Conservation (phyloP, 1,284 basidiomycete genomes). For the Microbotryum silenes-acaulis region DNA sequence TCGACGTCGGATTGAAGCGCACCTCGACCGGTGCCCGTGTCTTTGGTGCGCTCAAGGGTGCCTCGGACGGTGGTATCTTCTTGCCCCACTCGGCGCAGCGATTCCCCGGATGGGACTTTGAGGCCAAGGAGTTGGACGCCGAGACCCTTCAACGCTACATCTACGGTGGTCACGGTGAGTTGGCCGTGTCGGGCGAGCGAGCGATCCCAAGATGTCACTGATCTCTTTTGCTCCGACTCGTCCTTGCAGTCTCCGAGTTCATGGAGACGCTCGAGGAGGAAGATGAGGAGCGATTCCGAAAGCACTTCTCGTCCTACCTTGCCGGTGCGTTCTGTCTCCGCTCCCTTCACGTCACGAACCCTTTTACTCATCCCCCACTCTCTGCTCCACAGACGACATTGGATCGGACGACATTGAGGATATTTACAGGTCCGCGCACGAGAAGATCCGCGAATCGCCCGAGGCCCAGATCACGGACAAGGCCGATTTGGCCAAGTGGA, state of each 20-base stretch:
- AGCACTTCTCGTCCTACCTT: slow-evolving; percentile 72
- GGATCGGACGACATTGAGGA: slow-evolving; percentile 98
- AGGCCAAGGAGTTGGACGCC: slow-evolving; percentile 86
- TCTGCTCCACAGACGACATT: slow-evolving; percentile 57
- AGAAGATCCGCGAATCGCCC: slow-evolving; percentile 90
- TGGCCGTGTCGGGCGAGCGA: too few relatives aligned
- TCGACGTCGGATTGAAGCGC: slow-evolving; percentile 96
- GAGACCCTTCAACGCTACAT: slow-evolving; percentile 98
- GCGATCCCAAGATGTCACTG: neutral
- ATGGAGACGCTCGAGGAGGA: slow-evolving; percentile 99
- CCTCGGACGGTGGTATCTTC: slow-evolving; percentile 94
- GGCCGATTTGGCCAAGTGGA: slow-evolving; percentile 71
- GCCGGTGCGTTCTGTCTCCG: slow-evolving; percentile 42
- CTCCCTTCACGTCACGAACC: too few relatives aligned
- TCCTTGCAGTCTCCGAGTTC: slow-evolving; percentile 74
- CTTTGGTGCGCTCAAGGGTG: slow-evolving; percentile 99
- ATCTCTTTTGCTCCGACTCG: slow-evolving; percentile 37
- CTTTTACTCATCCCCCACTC: too few relatives aligned
- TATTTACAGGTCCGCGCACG: slow-evolving; percentile 58
- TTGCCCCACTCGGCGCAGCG: slow-evolving; percentile 97
- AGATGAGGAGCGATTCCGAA: slow-evolving; percentile 99
- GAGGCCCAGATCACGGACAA: slow-evolving; percentile 86
- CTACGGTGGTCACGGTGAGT: slow-evolving; percentile 58
- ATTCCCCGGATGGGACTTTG: slow-evolving; percentile 96
- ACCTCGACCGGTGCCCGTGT: slow-evolving; percentile 97